These are phyloP conservation scores for Cynara cardunculus DNA, from an alignment of 129 eudicot genomes.

Conservation along the genomic window DNA sequence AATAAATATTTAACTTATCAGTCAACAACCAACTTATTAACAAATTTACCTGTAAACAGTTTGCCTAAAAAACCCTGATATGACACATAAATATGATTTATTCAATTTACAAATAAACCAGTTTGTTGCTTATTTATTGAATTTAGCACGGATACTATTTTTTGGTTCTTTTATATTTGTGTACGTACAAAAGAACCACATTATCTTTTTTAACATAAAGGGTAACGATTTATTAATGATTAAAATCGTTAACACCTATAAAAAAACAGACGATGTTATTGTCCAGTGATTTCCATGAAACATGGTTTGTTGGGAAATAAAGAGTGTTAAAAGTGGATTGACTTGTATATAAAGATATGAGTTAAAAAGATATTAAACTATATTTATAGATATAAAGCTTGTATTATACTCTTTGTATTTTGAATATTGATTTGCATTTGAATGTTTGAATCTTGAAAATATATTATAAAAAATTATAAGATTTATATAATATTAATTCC, in stretches of 20 bases:
- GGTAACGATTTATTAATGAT: too few species aligned
- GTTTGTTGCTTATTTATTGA: background rate
- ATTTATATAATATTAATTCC: background rate
- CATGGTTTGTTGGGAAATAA: conserved; percentile 8
- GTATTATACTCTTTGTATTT: background rate
- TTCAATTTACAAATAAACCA: too few species aligned
- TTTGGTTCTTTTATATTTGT: background rate
- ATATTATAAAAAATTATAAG: background rate
- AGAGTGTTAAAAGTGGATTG: background rate
- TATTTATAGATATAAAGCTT: conserved; percentile 13
- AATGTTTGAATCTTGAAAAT: conserved; percentile 1
- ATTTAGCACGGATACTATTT: background rate
- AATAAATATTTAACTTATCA: too few species aligned
- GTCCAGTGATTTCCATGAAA: background rate
- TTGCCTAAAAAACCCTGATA: background rate
- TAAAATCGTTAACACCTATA: too few species aligned
- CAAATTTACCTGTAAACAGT: too few species aligned
- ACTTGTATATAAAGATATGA: conserved; percentile 20
- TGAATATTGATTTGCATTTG: conserved; percentile 6
- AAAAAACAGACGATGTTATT: background rate
- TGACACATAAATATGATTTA: too few species aligned
- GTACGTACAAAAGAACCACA: background rate
- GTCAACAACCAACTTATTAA: background rate
- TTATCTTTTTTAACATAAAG: background rate
- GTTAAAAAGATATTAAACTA: background rate